Evolutionary conservation across 768 basidiomycete genomes (phyloP), one percentile per base, ranked within the genome.

Genomic region (Pleurotus salmoneostramineus): DNA sequence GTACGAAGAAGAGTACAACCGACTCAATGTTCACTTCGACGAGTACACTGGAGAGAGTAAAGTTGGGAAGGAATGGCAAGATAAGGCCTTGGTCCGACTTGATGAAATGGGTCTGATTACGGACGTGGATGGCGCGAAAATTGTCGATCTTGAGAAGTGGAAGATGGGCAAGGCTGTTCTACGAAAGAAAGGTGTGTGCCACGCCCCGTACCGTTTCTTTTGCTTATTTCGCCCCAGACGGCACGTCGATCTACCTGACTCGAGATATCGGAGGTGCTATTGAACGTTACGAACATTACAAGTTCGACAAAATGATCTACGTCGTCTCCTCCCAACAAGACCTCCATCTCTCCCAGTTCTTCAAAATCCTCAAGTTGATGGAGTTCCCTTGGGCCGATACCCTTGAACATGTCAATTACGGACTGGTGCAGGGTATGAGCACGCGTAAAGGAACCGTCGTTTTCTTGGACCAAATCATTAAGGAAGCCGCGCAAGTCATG

Each of bases 201-300:
- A 31, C 15, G 42, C 34, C 2, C 50, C 15, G 44, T 15, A 36
- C 45, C 14, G 8, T 21, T 35, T 46, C 37, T 15, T 44, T 36
- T 15, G 27, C 48, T 31, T 35, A 4, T 6, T 52, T 15, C 27
- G 17, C 46, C 37, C 32, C 64, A 95, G 95, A 97, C 61, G 95
- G 95, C 14, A 95, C 94, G 6, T 91, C 91, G 0, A 94, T 95
- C 62, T 97, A 97, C 71, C 83, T 96, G 54, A 95, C 93, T 6
- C 93, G 96, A 50, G 96, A 99, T 72, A 93, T 99, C 59, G 95
- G 88, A 48, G 96, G 89, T 17, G 95, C 95, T 1, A 87, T 89
- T 62, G 91, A 98, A 72, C 89, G 95, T 56, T 93, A 88, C 75
- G 88, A 94, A 64, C 87, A 92, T 68, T 94, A 95, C 81, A 84